phyloP scores from a whole-genome alignment of 208 protist species.

The Lotmaria passim region DNA sequence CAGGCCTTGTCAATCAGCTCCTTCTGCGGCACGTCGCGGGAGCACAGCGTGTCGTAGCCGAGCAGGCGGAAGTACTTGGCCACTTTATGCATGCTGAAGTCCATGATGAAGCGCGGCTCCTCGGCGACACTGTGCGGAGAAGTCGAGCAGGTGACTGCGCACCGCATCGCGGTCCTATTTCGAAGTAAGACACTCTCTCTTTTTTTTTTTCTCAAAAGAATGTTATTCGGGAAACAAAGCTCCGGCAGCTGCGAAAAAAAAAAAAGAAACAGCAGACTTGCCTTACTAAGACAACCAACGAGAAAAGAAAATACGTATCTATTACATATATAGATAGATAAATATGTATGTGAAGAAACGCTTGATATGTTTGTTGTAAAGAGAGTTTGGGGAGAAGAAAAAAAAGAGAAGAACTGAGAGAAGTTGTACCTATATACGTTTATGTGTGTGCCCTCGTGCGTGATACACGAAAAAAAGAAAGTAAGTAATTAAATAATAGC shows the following conservation, averaged over 20 bases:
- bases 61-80: slow-evolving; percentile 82
- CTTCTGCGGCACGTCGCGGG: slow-evolving; percentile 39
- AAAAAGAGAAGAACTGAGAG: too few relatives aligned
- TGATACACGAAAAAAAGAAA: too few relatives aligned
- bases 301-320: background rate
- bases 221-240: background rate
- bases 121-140: slow-evolving; percentile 24
- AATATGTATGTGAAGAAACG: too few relatives aligned
- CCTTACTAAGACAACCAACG: background rate
- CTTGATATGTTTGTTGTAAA: too few relatives aligned
- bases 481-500: too few relatives aligned
- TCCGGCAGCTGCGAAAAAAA: background rate
- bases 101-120: slow-evolving; percentile 62
- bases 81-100: slow-evolving; percentile 77
- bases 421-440: too few relatives aligned
- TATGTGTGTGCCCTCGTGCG: too few relatives aligned
- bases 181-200: too few relatives aligned
- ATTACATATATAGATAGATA: background rate
- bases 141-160: slow-evolving; percentile 22
- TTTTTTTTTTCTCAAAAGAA: too few relatives aligned
- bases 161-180: slow-evolving; percentile 16
- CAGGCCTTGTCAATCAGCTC: slow-evolving; percentile 44
- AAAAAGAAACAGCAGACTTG: background rate
- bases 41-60: slow-evolving; percentile 75
- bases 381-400: too few relatives aligned